Evolutionary conservation across 2,329 filamentous ascomycete species (phyloP), one percentile per base, ranked within the genome.

Genomic region (Colletotrichum kahawae): DNA sequence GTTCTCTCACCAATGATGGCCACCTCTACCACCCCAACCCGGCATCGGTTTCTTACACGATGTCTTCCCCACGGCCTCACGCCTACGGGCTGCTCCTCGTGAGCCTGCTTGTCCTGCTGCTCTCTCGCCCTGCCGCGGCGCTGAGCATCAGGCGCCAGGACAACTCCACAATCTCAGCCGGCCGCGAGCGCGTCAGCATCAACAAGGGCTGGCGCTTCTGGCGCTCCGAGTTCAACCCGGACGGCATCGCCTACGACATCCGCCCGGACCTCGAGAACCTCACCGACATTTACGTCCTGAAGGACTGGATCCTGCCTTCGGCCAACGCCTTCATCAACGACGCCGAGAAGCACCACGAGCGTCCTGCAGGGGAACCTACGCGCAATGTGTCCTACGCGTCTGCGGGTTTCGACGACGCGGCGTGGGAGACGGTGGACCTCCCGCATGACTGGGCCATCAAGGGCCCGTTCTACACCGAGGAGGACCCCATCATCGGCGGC

Each of bases 391-490:
- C 77, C 16, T 87, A 81, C 70, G 81, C 82, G 0, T 79, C 84
- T 33, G 56, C 62, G 1, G 73, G 60, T 5, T 87, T 86, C 68
- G 81, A 88, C 66, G 87, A 88, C 70, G 80, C 74, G 13, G 56
- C 76, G 1, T 89, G 87, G 87, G 82, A 87, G 51, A 65, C 77
- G 4, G 79, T 89, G 21, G 80, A 81, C 10, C 79, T 89, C 8
- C 87, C 87, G 0, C 87, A 89, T 76, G 87, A 89, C 78, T 89
- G 87, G 87, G 87, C 87, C 24, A 85, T 89, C 76, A 82, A 82
- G 14, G 87, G 87, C 0, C 86, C 87, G 2, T 89, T 89, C 71
- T 82, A 82, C 70, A 80, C 80, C 4, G 81, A 78, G 10, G 78
- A 82, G 6, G 77, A 81, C 5, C 79, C 82, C 5, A 79, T 82